phyloP scores from a whole-genome alignment of 176 grass and related monocot species.

The Pontederia crassipes region DNA sequence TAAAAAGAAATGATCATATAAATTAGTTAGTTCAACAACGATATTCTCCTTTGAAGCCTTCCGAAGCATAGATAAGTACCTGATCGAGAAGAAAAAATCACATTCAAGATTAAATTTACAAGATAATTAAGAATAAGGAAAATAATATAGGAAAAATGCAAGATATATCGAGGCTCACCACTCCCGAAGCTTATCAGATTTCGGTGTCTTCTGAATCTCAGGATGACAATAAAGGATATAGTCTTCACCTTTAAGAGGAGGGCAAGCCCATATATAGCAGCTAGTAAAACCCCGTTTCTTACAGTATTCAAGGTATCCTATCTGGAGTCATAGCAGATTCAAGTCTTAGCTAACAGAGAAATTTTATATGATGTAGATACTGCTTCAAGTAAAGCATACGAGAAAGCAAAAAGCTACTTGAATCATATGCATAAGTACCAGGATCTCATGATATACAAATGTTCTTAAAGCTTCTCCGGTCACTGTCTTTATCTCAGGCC shows the following conservation, averaged over 20 bases:
- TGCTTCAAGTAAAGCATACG: no score
- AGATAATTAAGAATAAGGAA: background rate
- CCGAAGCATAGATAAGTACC: constrained; percentile 11
- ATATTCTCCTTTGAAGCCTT: constrained; percentile 6
- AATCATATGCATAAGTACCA: constrained; percentile 41
- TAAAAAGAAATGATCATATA: constrained; percentile 52
- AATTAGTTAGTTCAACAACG: constrained; percentile 15
- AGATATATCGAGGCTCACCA: constrained; percentile 24
- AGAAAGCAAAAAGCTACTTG: background rate
- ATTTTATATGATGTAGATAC: no score
- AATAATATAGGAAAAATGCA: background rate
- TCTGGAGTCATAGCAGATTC: constrained; percentile 30
- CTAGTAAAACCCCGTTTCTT: constrained; percentile 94
- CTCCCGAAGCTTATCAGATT: constrained; percentile 97
- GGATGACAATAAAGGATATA: constrained; percentile 99
- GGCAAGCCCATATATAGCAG: constrained; percentile 99
- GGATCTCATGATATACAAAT: constrained; percentile 89
- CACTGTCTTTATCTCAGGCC: constrained; percentile 68
- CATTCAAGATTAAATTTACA: constrained; percentile 9
- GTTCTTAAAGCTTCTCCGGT: constrained; percentile 78
- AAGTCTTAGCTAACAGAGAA: background rate
- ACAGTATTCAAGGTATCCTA: constrained; percentile 99
- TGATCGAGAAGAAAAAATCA: background rate
- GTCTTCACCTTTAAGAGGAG: constrained; percentile 97
- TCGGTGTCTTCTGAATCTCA: constrained; percentile 99